Evolutionary conservation across 2,329 filamentous ascomycete genomes (phyloP), one percentile per base, ranked within the genome.

Genomic region (Nannizzia gypsea): DNA sequence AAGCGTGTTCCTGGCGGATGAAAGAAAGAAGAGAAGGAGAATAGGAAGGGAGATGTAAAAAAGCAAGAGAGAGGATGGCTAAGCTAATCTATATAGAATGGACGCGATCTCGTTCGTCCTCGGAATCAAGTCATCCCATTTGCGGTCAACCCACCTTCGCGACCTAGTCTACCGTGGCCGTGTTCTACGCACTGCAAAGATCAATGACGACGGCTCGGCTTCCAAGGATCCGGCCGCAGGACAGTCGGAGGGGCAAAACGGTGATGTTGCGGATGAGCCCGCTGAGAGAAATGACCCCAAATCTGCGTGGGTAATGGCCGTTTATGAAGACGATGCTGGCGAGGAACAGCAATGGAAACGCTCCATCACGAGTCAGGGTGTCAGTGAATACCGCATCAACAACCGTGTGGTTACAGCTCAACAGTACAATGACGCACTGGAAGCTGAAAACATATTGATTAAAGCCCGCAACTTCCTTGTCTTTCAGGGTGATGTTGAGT

Each of bases 61-160:
- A 42, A 15, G 38, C 6, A n/a, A 6, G 31, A 8, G 38, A 17
- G n/a, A 20, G n/a, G n/a, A 44, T 20, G 40, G 17, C 54, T 61
- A 42, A 63, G 46, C 3, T 31, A 6, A 48, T 36, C 26, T 60
- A 55, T 65, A 22, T 69, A 95, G 89, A 62, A 99, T 99, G 93
- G 93, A 99, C 73, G 93, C 93, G 67, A 99, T 99, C 67, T 99
- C 93, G 66, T 99, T 99, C 75, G 93, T 99, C 62, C 83, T 99
- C 60, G 93, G 93, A 65, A 97, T 99, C 73, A 96, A 97, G 73
- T 99, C 93, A 2, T 95, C 92, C n/a, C 92, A 97, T 73, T 80
- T 99, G 59, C 90, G 93, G 68, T 99, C 95, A 2, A 85, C 90
- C 38, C 90, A 97, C 69, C 83, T 99, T 24, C 89, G 90, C 74